Conservation (phyloP, 208 protist species). For the Leishmania lainsoni region DNA sequence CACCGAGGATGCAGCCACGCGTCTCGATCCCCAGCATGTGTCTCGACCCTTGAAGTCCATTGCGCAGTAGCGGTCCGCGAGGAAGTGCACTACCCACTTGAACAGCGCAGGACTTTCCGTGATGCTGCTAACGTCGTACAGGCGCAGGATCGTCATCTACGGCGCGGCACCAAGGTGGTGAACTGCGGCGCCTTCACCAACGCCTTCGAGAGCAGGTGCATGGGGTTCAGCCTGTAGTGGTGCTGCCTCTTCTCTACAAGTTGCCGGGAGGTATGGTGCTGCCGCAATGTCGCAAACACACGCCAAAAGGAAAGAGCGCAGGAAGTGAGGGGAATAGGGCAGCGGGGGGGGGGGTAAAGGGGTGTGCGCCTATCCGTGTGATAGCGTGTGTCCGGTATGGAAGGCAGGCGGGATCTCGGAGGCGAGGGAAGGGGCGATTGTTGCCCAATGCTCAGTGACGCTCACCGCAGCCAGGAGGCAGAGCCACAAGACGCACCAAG, state of each 20-base stretch:
- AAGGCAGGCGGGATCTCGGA: background rate
- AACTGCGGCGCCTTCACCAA: slow-evolving; percentile 30
- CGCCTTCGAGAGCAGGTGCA: slow-evolving; percentile 35
- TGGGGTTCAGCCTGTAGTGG: slow-evolving; percentile 45
- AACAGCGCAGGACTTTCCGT: slow-evolving; percentile 78
- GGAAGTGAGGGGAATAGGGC: background rate
- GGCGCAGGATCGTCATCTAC: slow-evolving; percentile 14
- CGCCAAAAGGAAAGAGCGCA: background rate
- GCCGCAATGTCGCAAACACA: background rate
- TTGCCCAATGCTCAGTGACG: background rate
- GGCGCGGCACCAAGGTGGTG: slow-evolving; percentile 2
- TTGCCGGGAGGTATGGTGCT: background rate
- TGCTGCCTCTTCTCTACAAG: slow-evolving; percentile 37
- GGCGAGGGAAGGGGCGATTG: background rate
- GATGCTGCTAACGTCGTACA: slow-evolving; percentile 90
- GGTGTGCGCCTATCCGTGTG: background rate
- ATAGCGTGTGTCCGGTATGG: background rate
- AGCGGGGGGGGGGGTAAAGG: background rate
- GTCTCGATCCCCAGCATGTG: slow-evolving; percentile 81
- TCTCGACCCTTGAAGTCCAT: slow-evolving; percentile 66
- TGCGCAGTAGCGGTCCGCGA: slow-evolving; percentile 61
- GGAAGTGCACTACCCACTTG: slow-evolving; percentile 57
- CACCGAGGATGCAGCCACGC: slow-evolving; percentile 75
- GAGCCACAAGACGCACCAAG: background rate
- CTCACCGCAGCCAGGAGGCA: background rate